These are phyloP conservation scores for Diplotaxis tenuifolia DNA, from an alignment of 345 rosid genomes.

Conservation along the genomic window DNA sequence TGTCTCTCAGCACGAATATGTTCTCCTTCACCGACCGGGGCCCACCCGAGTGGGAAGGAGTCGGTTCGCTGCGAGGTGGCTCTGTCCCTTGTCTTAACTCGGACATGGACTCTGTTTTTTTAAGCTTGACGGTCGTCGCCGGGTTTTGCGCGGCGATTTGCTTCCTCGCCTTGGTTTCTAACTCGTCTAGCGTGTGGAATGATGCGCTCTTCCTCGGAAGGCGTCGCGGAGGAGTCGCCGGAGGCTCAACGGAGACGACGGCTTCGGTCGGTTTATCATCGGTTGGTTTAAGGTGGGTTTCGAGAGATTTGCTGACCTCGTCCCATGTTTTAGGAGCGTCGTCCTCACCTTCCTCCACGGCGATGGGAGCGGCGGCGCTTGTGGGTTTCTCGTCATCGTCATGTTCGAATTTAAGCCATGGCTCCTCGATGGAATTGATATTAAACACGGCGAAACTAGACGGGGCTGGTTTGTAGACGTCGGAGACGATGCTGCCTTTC, in stretches of 20 bases:
- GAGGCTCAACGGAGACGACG: conserved; percentile 18
- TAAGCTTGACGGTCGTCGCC: conserved; percentile 34
- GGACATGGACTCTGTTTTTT: conserved; percentile 42
- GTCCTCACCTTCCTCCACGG: conserved; percentile 55
- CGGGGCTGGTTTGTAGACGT: conserved; percentile 71
- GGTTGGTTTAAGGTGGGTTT: conserved; percentile 55
- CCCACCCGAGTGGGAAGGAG: conserved; percentile 27
- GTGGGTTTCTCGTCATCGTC: conserved; percentile 42
- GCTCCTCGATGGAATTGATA: conserved; percentile 75
- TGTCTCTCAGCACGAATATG: conserved; percentile 59
- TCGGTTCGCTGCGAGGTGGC: conserved; percentile 21
- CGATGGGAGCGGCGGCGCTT: conserved; percentile 40
- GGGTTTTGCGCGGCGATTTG: conserved; percentile 24
- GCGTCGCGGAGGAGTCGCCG: conserved; percentile 33
- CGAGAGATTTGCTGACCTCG: conserved; percentile 81
- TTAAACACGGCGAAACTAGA: conserved; percentile 79
- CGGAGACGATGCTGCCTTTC: conserved; percentile 49
- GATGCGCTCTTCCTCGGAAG: conserved; percentile 52
- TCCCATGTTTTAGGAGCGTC: conserved; percentile 81
- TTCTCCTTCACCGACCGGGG: conserved; percentile 62
- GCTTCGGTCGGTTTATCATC: conserved; percentile 4
- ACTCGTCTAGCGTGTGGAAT: conserved; percentile 83
- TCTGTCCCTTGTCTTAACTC: conserved; percentile 27
- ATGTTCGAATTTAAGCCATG: conserved; percentile 59
- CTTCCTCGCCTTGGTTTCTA: conserved; percentile 48